phyloP scores from a whole-genome alignment of 208 protist genomes.

The Leishmania amazonensis region DNA sequence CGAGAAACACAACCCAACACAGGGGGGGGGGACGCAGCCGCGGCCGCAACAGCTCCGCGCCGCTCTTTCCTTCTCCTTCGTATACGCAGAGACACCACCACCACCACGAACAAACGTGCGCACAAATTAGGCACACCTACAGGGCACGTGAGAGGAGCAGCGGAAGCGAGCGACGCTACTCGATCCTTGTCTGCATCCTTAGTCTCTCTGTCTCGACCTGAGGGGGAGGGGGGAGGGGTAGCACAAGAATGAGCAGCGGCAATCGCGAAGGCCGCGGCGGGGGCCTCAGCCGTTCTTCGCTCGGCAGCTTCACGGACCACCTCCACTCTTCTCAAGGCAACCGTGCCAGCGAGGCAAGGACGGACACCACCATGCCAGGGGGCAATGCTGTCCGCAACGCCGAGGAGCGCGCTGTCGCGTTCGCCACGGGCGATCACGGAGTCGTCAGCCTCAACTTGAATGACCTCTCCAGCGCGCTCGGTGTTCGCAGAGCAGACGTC shows the following conservation, averaged over 20 bases:
- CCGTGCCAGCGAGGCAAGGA: slow-evolving; percentile 20
- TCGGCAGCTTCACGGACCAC: neutral
- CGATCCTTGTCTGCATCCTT: neutral
- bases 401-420: slow-evolving; percentile 17
- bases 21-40: neutral
- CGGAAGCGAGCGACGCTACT: neutral
- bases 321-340: slow-evolving; percentile 6
- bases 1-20: neutral
- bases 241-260: neutral
- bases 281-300: neutral
- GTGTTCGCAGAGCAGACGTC: slow-evolving; percentile 23
- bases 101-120: neutral
- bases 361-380: slow-evolving; percentile 6
- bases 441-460: slow-evolving; percentile 24
- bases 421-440: slow-evolving; percentile 15
- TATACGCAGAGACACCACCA: neutral
- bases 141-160: neutral
- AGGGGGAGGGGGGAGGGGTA: neutral
- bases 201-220: neutral
- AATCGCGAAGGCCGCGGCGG: neutral
- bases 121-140: neutral
- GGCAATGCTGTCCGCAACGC: neutral
- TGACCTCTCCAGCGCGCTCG: slow-evolving; percentile 30
- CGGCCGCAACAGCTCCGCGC: neutral
- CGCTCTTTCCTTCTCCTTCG: neutral